Base-by-base conservation (phyloP, 225 moss, liverwort and hornwort species). In the Neckera pumila region DNA sequence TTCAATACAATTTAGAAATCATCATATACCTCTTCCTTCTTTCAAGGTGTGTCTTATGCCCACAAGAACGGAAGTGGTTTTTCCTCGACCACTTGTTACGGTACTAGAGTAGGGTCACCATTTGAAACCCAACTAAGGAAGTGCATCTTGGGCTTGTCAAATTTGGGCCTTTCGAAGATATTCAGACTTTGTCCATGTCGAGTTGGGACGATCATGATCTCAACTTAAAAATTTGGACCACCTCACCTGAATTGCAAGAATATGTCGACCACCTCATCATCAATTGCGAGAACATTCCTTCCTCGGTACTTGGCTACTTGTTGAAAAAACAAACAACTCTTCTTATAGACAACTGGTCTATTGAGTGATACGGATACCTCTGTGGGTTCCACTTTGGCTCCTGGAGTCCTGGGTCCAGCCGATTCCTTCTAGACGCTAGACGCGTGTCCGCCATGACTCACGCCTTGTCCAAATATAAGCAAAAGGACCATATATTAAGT, bases 71-170 rank as follows among this genome's bases (percentile, higher is more conserved):
- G 14, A 54, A 76, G 53, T 36, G 22, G 3, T 34, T 76, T 51
- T 49, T 22, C 51, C 9, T 21, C 0, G 0, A 13, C 21, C 3
- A 8, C 53, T 34, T 34, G 13, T 34, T 34, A 4, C 23, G 0
- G 5, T 0, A n/a, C n/a, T n/a, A n/a, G 3, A 8, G 9, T 3
- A 34, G 11, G 14, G 2, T 76, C 51, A 33, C 8, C 34, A 7
- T 49, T 11, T 3, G 3, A 23, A 77, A 77, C 25, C 18, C 54
- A 54, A 54, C 54, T 19, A 54, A 18, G 1, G 5, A 56, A 77
- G 6, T n/a, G n/a, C 25, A 56, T 76, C 53, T 20, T 12, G 7
- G 0, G 4, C 11, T 7, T 12, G 4, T 49, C 28, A 17, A 18
- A 12, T 4, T 69, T 40, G 23, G 13, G 25, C 40, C 14, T 23